These are phyloP conservation scores for Hibiscus tridactylites DNA, from an alignment of 345 rosid species.

Conservation along the genomic window DNA sequence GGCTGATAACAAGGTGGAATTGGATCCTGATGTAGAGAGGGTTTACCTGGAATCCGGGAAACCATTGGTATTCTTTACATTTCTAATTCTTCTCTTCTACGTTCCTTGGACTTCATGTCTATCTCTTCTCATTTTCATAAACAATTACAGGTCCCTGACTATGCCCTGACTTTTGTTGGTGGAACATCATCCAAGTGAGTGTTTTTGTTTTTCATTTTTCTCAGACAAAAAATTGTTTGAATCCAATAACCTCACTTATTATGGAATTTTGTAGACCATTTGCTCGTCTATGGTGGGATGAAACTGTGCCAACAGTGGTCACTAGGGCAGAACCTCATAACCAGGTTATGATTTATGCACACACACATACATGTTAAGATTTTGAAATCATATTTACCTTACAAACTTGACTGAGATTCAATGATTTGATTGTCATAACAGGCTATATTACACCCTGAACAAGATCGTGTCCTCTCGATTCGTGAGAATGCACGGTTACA, in stretches of 20 bases:
- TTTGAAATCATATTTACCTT: no score
- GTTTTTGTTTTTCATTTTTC: neutral
- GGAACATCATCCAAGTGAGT: slow-evolving; percentile 27
- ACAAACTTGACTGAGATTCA: neutral
- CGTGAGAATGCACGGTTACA: slow-evolving; percentile 73
- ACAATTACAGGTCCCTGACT: slow-evolving; percentile 36
- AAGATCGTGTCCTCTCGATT: slow-evolving; percentile 55
- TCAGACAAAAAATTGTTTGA: neutral
- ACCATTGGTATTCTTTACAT: slow-evolving; percentile 8
- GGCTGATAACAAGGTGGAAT: neutral
- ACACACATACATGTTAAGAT: no score
- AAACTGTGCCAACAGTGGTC: slow-evolving; percentile 72
- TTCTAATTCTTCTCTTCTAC: no score
- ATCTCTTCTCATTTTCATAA: neutral
- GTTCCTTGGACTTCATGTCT: no score
- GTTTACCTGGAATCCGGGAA: slow-evolving; percentile 9
- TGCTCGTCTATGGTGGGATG: slow-evolving; percentile 88
- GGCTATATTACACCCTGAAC: slow-evolving; percentile 58
- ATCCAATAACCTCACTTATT: neutral
- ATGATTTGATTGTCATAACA: slow-evolving; percentile 2
- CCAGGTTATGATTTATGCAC: slow-evolving; percentile 31
- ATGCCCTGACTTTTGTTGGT: slow-evolving; percentile 33
- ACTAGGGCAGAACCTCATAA: slow-evolving; percentile 74
- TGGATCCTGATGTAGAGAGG: slow-evolving; percentile 10
- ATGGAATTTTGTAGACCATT: slow-evolving; percentile 43